Percentiles rank a stretch among this genome's conserved stretches.
phyloP scores from a whole-genome alignment of 2,329 filamentous ascomycete species.

The Epichloe sibirici region DNA sequence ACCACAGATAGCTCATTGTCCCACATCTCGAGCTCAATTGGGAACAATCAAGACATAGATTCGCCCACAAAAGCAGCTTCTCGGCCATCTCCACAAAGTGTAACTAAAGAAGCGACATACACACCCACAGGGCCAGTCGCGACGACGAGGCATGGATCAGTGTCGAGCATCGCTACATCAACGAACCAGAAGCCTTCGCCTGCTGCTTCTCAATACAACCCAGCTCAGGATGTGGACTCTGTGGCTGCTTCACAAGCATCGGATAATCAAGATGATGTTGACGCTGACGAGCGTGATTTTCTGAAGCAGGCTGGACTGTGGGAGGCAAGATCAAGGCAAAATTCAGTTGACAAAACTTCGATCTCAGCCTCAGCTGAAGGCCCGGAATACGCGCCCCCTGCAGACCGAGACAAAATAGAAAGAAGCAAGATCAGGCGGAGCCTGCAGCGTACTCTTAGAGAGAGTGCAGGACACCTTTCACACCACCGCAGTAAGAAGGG shows the following conservation, averaged over 20 bases:
- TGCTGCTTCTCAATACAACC: constrained; percentile 10
- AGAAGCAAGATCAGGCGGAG: constrained; percentile 67
- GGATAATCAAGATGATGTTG: constrained; percentile 33
- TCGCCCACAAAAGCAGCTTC: constrained; percentile 17
- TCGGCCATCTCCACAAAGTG: constrained; percentile 19
- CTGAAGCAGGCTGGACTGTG: constrained; percentile 56
- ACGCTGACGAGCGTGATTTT: constrained; percentile 56
- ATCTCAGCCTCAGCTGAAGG: constrained; percentile 22
- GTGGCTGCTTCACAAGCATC: constrained; percentile 9
- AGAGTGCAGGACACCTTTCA: constrained; percentile 55
- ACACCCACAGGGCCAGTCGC: constrained; percentile 8
- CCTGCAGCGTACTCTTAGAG: constrained; percentile 78
- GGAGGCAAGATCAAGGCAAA: constrained; percentile 23
- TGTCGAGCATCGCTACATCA: constrained; percentile 20
- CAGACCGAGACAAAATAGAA: constrained; percentile 39
- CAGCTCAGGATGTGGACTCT: constrained; percentile 11
- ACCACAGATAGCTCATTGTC: constrained; percentile 13
- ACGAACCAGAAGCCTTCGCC: constrained; percentile 14
- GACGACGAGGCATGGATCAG: constrained; percentile 18
- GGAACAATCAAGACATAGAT: constrained; percentile 11
- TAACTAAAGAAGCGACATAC: constrained; percentile 11
- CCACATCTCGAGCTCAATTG: constrained; percentile 10
- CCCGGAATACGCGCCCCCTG: constrained; percentile 19
- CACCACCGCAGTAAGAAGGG: constrained; percentile 65
- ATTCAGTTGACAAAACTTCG: constrained; percentile 22